A percentile compares a stretch with the other conserved stretches of the same genome.
phyloP scores from a whole-genome alignment of 306 rosid genomes.

The Aeschynomene evenia region DNA sequence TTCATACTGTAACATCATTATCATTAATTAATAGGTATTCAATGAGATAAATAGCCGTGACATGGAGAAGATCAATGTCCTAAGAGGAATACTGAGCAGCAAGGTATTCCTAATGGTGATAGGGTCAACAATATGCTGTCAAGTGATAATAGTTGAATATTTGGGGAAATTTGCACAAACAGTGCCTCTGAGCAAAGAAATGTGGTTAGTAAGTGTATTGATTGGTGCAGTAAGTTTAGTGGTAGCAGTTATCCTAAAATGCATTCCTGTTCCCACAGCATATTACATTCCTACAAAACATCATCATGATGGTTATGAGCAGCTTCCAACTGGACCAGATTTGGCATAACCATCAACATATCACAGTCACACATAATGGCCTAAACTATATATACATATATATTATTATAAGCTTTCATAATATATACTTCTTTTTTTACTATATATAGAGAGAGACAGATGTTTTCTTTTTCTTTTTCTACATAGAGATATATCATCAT shows the following conservation, averaged over 20 bases:
- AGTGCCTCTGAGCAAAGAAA: conserved; percentile 48
- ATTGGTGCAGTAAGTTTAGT: conserved; percentile 67
- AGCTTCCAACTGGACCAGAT: conserved; percentile 78
- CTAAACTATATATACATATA: too few species aligned
- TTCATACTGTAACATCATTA: not conserved
- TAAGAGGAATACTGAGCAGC: conserved; percentile 54
- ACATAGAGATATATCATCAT: not conserved
- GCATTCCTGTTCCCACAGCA: conserved; percentile 54
- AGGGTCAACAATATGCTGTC: conserved; percentile 53
- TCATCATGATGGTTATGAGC: conserved; percentile 58
- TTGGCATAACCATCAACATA: conserved; percentile 48
- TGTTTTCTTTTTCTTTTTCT: too few species aligned
- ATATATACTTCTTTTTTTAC: not conserved
- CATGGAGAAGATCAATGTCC: conserved; percentile 84
- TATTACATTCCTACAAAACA: not conserved
- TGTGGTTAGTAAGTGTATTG: conserved; percentile 59
- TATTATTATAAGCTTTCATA: not conserved
- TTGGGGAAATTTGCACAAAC: conserved; percentile 79
- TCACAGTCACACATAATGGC: too few species aligned
- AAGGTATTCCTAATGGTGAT: conserved; percentile 61
- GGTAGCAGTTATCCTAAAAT: conserved; percentile 57
- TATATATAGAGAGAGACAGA: too few species aligned
- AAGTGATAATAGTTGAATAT: conserved; percentile 59
- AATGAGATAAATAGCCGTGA: conserved; percentile 93
- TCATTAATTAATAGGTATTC: conserved; percentile 58